Conservation (phyloP, 805 yeast genomes). For the Ogataea dorogensis region DNA sequence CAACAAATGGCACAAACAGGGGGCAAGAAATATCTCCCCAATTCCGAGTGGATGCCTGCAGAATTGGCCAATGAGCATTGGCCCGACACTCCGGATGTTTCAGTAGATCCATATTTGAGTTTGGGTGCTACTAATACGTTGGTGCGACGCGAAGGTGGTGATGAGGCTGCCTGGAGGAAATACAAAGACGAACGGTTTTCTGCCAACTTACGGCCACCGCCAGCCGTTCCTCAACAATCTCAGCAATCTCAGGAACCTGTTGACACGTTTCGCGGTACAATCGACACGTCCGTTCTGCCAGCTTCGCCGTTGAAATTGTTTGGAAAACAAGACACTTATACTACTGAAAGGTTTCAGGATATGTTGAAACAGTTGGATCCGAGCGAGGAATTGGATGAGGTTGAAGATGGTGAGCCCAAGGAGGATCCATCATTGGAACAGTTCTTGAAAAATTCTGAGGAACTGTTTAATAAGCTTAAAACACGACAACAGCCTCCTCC, state of each 20-base stretch:
- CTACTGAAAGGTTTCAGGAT: constrained; percentile 28
- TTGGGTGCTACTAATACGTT: constrained; percentile 26
- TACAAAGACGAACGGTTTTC: constrained; percentile 24
- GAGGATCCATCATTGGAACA: constrained; percentile 22
- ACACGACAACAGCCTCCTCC: constrained; percentile 19
- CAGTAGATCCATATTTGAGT: constrained; percentile 22
- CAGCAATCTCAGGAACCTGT: constrained; percentile 23
- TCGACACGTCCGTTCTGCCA: constrained; percentile 27
- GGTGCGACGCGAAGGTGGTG: constrained; percentile 19
- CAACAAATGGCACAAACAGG: constrained; percentile 6
- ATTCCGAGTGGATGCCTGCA: constrained; percentile 28
- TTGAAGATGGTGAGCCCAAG: constrained; percentile 20
- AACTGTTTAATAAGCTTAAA: constrained; percentile 27
- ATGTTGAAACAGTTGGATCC: constrained; percentile 23
- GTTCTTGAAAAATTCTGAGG: constrained; percentile 26
- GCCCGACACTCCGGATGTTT: constrained; percentile 21
- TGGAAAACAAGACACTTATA: constrained; percentile 33
- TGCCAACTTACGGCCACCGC: constrained; percentile 21
- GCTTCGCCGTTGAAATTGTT: constrained; percentile 34
- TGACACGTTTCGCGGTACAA: constrained; percentile 32
- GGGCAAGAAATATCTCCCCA: neutral
- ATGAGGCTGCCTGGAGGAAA: constrained; percentile 33
- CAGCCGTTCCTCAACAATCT: constrained; percentile 18
- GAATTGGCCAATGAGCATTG: constrained; percentile 27
- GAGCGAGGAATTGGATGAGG: constrained; percentile 23